Base-by-base conservation (phyloP, 257 asterid species). In the Lycium barbarum region DNA sequence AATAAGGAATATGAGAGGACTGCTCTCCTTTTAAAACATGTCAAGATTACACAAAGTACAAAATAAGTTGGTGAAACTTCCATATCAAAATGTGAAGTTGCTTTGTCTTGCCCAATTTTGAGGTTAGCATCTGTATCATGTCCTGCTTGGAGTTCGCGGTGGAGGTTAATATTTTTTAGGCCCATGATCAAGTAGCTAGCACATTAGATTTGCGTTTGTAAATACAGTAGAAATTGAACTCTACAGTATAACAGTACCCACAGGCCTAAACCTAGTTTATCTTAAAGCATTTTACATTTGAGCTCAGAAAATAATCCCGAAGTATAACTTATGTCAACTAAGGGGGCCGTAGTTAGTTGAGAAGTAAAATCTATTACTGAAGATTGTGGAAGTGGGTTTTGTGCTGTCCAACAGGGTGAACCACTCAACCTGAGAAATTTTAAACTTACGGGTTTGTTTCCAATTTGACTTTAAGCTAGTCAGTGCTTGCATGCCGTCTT, bases 51-150 rank as follows among this genome's bases (percentile, higher is more conserved):
- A 67, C n/a, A 68, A 7, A 3, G 78, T 70, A 70, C 54, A 38
- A 70, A 70, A 70, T 70, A 5, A 1, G 33, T 70, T 0, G 4
- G 79, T 8, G 54, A 45, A 70, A 15, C 79, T 70, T 70, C 54
- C 79, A 70, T 38, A 70, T 38, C 14, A 70, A 70, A 38, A 70
- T 38, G 79, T 70, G 79, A 40, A 70, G 78, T 70, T 70, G 33
- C 78, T 70, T 38, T 70, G 33, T 70, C 33, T 38, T 70, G 15
- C 53, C 33, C 79, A 70, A 15, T 70, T 70, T 38, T 17, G 54
- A 70, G 79, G 79, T 15, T 70, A 38, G 79, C 54, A 70, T 70
- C 33, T 40, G 54, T 70, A 9, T 17, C 79, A 38, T 38, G 54
- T 68, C 53, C 78, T 68, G 51, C 49, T 13, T 15, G 49, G 43